A percentile compares a stretch with the other conserved stretches of the same genome.
phyloP scores from a whole-genome alignment of 352 stramenopile genomes.

The Aphanomyces euteiches region DNA sequence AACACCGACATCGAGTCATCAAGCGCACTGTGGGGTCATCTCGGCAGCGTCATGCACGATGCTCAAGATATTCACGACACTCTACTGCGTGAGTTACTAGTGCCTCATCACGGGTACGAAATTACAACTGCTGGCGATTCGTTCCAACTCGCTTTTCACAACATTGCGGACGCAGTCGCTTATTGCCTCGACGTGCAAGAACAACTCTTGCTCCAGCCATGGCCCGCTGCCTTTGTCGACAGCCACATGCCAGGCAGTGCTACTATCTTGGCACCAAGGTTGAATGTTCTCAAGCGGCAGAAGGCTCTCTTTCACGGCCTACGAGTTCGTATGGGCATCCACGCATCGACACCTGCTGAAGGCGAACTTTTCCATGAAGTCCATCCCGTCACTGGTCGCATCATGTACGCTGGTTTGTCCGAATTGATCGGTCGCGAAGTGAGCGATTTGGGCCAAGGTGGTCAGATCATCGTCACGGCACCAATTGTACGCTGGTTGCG shows the following conservation, averaged over 20 bases:
- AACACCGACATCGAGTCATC: constrained; percentile 76
- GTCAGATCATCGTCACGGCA: constrained; percentile 66
- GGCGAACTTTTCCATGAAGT: constrained; percentile 49
- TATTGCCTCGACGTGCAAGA: constrained; percentile 64
- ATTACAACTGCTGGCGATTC: constrained; percentile 67
- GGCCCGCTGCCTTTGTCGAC: constrained; percentile 55
- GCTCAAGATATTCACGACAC: constrained; percentile 46
- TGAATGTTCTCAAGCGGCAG: neutral
- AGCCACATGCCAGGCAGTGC: constrained; percentile 37
- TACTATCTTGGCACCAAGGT: constrained; percentile 31
- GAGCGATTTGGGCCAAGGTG: constrained; percentile 57
- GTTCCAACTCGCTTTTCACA: constrained; percentile 71
- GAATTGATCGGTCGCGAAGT: constrained; percentile 63
- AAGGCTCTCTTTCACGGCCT: constrained; percentile 52
- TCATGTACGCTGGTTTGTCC: constrained; percentile 59
- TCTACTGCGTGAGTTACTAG: constrained; percentile 47
- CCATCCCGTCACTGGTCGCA: constrained; percentile 63
- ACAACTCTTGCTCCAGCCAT: constrained; percentile 48
- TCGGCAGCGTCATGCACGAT: constrained; percentile 41
- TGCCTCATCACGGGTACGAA: constrained; percentile 61
- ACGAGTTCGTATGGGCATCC: constrained; percentile 72
- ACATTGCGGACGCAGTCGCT: constrained; percentile 51
- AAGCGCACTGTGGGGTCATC: constrained; percentile 57
- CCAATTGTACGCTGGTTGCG: constrained; percentile 51
- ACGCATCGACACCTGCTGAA: constrained; percentile 52